A percentile compares a stretch with the other conserved stretches of the same genome.
Evolutionary conservation across 306 rosid species (phyloP).

Genomic region (Dicorynia guianensis): DNA sequence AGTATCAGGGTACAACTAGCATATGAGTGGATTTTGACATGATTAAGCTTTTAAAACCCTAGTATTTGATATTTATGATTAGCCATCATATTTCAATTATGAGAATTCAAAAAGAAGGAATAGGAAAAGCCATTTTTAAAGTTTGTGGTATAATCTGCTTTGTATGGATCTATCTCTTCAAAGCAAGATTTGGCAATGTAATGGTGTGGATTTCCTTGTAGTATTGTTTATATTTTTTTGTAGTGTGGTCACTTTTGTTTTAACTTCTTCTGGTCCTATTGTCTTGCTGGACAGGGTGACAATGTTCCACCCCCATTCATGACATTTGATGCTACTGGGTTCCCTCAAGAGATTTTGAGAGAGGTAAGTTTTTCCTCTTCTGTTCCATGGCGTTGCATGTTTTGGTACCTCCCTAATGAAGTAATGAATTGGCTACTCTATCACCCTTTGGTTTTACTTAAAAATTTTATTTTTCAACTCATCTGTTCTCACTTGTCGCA

Average conservation of each 20-base stretch:
- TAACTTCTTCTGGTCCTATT: conserved; percentile 7
- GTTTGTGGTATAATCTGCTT: conserved; percentile 11
- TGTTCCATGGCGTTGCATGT: conserved; percentile 33
- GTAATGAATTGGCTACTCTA: conserved; percentile 45
- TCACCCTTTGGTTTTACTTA: conserved; percentile 31
- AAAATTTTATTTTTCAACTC: conserved; percentile 71
- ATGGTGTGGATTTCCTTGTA: conserved; percentile 3
- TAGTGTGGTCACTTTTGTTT: conserved; percentile 13
- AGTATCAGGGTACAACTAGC: conserved; percentile 29
- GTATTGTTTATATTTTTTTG: conserved; percentile 25
- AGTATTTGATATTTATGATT: conserved; percentile 16
- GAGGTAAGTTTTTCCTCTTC: conserved; percentile 70
- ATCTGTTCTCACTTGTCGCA: conserved; percentile 96
- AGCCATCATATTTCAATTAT: conserved; percentile 9
- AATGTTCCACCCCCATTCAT: conserved; percentile 93
- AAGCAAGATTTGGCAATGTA: not conserved
- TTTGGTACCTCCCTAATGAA: conserved; percentile 38
- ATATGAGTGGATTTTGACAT: conserved; percentile 1
- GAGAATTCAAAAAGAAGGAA: not conserved
- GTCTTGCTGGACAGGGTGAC: conserved; percentile 76
- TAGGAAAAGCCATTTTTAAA: conserved; percentile 16
- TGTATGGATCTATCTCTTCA: not conserved
- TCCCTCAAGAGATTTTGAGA: conserved; percentile 94
- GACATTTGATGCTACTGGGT: conserved; percentile 91
- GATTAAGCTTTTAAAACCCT: conserved; percentile 7